A percentile compares a stretch with the other conserved stretches of the same genome.
phyloP scores from a whole-genome alignment of 179 eudicot genomes.

The Patellifolia procumbens region DNA sequence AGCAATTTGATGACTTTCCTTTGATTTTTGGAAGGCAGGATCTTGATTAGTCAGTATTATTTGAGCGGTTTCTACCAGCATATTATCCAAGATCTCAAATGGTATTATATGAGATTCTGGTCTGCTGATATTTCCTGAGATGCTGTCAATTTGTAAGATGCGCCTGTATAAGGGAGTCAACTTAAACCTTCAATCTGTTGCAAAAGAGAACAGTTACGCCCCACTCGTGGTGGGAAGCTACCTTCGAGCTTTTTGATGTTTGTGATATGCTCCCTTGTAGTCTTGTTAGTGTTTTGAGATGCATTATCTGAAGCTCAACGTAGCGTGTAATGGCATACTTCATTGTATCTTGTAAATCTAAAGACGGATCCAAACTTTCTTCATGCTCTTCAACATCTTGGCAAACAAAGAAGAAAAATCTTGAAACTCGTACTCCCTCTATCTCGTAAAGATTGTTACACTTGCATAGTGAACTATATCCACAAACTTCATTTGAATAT shows the following conservation, averaged over 20 bases:
- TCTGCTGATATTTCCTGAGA: conserved; percentile 6
- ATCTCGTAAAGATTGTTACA: too few relatives aligned
- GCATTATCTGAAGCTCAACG: conserved; percentile 16
- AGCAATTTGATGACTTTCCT: conserved; percentile 86
- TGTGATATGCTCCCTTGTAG: conserved; percentile 20
- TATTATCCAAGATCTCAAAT: conserved; percentile 1
- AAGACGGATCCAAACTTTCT: conserved; percentile 17
- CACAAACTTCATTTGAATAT: too few relatives aligned
- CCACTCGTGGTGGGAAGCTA: conserved; percentile 11
- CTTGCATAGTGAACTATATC: too few relatives aligned
- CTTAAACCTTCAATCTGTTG: conserved; percentile 11
- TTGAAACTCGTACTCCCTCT: not conserved
- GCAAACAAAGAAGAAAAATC: not conserved
- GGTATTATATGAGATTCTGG: not conserved
- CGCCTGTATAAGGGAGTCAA: conserved; percentile 27
- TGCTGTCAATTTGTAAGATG: conserved; percentile 11
- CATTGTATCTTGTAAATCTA: conserved; percentile 24
- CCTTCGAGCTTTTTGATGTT: conserved; percentile 14
- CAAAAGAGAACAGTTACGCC: conserved; percentile 11
- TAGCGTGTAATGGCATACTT: conserved; percentile 20
- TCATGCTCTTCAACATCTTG: not conserved
- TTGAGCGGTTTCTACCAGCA: conserved; percentile 3
- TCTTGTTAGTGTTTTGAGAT: conserved; percentile 18
- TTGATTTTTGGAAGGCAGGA: conserved; percentile 49
- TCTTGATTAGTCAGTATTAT: conserved; percentile 30